Conservation (phyloP, 2,329 filamentous ascomycete genomes). For the Trichophyton mentagrophytes region DNA sequence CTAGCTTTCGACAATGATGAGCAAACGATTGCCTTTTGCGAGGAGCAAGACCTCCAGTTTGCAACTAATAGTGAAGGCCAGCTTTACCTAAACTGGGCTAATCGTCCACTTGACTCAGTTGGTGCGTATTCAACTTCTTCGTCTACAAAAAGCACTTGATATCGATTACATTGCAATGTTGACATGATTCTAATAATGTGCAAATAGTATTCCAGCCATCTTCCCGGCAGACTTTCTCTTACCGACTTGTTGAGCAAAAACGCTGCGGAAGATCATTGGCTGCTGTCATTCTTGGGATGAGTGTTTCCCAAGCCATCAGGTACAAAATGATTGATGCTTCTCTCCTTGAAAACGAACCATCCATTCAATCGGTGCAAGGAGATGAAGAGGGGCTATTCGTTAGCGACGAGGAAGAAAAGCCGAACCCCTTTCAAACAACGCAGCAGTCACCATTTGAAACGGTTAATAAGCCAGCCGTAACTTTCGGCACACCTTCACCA, state of each 20-base stretch:
- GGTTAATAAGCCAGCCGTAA: background rate
- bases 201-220: constrained; percentile 31
- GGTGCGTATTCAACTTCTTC: constrained; percentile 22
- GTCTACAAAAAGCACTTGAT: too few species aligned
- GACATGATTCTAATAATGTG: background rate
- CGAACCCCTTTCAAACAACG: background rate
- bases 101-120: constrained; percentile 35
- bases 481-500: background rate
- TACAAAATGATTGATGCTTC: constrained; percentile 39
- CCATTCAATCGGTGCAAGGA: constrained; percentile 19
- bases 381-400: constrained; percentile 28
- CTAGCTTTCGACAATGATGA: constrained; percentile 45
- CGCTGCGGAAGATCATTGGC: constrained; percentile 42
- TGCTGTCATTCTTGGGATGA: constrained; percentile 45
- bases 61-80: constrained; percentile 33
- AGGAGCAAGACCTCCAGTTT: constrained; percentile 41
- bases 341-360: constrained; percentile 20
- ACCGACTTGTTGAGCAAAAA: constrained; percentile 46
- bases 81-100: constrained; percentile 41
- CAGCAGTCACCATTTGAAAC: background rate
- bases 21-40: constrained; percentile 43
- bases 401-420: constrained; percentile 22
- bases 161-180: too few species aligned
- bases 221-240: constrained; percentile 42
- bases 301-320: constrained; percentile 38